phyloP scores from a whole-genome alignment of 2,329 filamentous ascomycete species.

The Penicillium psychrosexuale region DNA sequence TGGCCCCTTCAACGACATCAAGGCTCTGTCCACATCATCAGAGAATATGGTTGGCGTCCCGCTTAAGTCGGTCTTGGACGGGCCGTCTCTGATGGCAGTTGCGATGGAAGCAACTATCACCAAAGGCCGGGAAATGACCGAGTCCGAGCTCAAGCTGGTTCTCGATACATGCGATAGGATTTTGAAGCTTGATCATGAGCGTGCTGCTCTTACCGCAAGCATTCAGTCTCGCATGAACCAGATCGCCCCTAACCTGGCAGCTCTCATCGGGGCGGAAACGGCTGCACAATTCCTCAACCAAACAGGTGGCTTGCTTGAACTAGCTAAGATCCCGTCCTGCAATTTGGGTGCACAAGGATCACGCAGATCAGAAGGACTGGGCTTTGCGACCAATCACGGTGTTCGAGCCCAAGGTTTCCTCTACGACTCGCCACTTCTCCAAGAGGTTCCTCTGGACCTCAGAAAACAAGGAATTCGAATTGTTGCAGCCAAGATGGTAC shows the following conservation, averaged over 20 bases:
- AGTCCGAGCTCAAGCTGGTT: conserved; percentile 71
- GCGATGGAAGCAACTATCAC: conserved; percentile 91
- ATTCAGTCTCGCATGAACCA: conserved; percentile 96
- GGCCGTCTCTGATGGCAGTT: conserved; percentile 90
- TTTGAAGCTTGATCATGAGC: conserved; percentile 80
- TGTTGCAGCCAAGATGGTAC: conserved; percentile 84
- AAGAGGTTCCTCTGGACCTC: conserved; percentile 76
- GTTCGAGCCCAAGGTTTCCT: conserved; percentile 89
- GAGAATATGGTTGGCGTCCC: conserved; percentile 75
- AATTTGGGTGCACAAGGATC: conserved; percentile 89
- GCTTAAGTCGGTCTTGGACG: conserved; percentile 77
- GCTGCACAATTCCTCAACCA: conserved; percentile 96
- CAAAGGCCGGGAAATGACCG: conserved; percentile 71
- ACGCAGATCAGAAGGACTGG: conserved; percentile 76
- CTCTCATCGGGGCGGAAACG: conserved; percentile 84
- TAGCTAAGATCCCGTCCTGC: conserved; percentile 89
- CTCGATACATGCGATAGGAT: conserved; percentile 81
- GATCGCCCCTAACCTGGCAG: conserved; percentile 91
- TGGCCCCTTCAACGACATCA: conserved; percentile 85
- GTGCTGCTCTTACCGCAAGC: conserved; percentile 83
- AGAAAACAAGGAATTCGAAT: conserved; percentile 95
- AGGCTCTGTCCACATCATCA: conserved; percentile 68
- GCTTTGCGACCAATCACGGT: conserved; percentile 88
- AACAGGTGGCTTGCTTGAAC: conserved; percentile 79
- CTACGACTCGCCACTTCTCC: conserved; percentile 86